Conservation (phyloP, 371 early-diverging fungal genomes). For the Apophysomyces elegans region DNA sequence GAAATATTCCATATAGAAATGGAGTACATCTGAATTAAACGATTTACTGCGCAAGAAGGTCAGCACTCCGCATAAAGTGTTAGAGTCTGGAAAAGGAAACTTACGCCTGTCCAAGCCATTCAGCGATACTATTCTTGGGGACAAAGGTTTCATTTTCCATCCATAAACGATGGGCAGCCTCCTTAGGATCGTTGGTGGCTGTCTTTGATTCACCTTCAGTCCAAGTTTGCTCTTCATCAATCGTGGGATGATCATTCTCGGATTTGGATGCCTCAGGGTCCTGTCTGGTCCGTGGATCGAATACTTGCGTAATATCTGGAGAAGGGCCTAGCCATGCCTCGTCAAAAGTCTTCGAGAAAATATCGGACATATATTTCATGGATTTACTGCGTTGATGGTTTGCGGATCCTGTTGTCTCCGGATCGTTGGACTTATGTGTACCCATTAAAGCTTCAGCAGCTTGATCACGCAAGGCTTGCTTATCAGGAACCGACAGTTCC, state of each 20-base stretch:
- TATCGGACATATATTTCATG: slow-evolving; percentile 3
- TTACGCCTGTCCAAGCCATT: slow-evolving; percentile 56
- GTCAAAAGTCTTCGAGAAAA: background rate
- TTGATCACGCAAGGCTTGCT: slow-evolving; percentile 13
- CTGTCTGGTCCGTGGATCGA: background rate
- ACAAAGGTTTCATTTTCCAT: slow-evolving; percentile 44
- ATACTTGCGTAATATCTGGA: background rate
- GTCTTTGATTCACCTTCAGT: background rate
- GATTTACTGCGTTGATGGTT: background rate
- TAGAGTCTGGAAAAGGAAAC: background rate
- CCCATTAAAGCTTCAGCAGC: slow-evolving; percentile 20
- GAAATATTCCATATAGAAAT: slow-evolving; percentile 74
- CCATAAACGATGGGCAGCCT: slow-evolving; percentile 44
- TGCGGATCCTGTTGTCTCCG: background rate
- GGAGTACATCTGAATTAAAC: slow-evolving; percentile 61
- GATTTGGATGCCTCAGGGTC: background rate
- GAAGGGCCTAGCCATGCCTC: background rate
- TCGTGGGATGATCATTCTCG: background rate
- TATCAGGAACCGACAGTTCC: slow-evolving; percentile 12
- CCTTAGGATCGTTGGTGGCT: slow-evolving; percentile 25
- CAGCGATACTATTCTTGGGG: slow-evolving; percentile 44
- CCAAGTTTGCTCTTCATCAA: background rate
- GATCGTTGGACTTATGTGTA: background rate
- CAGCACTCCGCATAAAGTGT: too few relatives aligned
- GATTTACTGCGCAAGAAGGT: slow-evolving; percentile 27